Evolutionary conservation across 306 rosid species (phyloP), one percentile per base, ranked within the genome.

Genomic region (Bauhinia variegata): DNA sequence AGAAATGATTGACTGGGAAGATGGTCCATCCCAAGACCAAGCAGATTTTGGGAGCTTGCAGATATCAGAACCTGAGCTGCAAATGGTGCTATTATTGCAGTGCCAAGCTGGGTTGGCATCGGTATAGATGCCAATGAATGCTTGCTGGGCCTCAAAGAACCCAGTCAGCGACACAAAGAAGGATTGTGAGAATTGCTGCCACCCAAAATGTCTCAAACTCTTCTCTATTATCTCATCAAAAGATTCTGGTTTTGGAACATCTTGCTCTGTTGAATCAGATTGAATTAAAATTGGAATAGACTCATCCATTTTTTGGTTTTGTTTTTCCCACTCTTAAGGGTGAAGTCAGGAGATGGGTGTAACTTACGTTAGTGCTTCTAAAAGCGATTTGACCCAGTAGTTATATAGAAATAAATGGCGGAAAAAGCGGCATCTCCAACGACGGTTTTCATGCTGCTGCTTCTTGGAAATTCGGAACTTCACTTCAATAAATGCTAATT

Each of bases 91-190:
- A 44, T 54, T 32, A 11, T 60, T 72, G 72, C 87, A 83, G 68
- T 83, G 82, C 87, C 84, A 79, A 17, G 75, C 16, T 6, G 86
- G 89, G 11, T 51, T 54, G 5, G 83, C 75, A 8, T 81, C 84
- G 0, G 86, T 32, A 63, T 54, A 76, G 65, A 84, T 52, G 8
- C 68, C 71, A 38, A 78, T 75, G 82, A 81, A 84, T 3, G 78
- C 32, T 51, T 81, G 86, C 0, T 82, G 86, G 3, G 82, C 78
- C 41, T 81, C 89, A 9, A 84, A 75, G 60, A 23, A 51, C 54
- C 64, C 18, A 17, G 84, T 68, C 0, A 75, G 6, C 1, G 86
- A 66, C 0, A 81, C 80, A 1, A 84, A 61, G 17, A 84, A 31
- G 50, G 77, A 52, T 73, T 72, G 79, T 12, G 63, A 0, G 19